phyloP scores from a whole-genome alignment of 345 rosid genomes.

The Syzygium aromaticum region DNA sequence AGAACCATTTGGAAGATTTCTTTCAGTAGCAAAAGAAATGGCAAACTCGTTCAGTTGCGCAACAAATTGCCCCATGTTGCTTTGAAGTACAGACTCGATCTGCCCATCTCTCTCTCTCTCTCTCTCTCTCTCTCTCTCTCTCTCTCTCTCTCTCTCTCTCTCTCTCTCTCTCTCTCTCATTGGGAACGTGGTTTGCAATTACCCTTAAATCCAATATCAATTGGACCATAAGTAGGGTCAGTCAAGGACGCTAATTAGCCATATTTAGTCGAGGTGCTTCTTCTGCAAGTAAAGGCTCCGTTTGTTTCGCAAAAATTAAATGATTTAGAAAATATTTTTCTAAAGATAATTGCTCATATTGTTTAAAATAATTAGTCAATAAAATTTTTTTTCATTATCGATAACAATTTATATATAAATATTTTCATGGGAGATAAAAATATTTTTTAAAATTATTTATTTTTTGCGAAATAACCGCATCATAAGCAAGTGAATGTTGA shows the following conservation, averaged over 20 bases:
- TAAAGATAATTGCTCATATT: too few relatives aligned
- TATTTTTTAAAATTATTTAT: too few relatives aligned
- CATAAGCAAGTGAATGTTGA: neutral
- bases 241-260: neutral
- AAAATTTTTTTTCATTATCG: too few relatives aligned
- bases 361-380: too few relatives aligned
- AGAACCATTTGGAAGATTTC: neutral
- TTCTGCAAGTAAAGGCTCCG: accelerated
- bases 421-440: too few relatives aligned
- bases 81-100: neutral
- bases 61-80: neutral
- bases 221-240: neutral
- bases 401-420: too few relatives aligned
- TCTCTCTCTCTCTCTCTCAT: neutral
- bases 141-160: neutral
- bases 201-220: neutral
- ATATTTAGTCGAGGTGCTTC: neutral
- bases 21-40: neutral
- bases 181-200: neutral
- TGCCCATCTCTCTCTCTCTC: neutral
- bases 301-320: too few relatives aligned
- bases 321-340: too few relatives aligned
- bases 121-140: neutral
- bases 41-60: neutral
- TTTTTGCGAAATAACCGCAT: too few relatives aligned